Base-by-base conservation (phyloP, 495 filamentous ascomycete species). In the Hypoxylon intermedium region DNA sequence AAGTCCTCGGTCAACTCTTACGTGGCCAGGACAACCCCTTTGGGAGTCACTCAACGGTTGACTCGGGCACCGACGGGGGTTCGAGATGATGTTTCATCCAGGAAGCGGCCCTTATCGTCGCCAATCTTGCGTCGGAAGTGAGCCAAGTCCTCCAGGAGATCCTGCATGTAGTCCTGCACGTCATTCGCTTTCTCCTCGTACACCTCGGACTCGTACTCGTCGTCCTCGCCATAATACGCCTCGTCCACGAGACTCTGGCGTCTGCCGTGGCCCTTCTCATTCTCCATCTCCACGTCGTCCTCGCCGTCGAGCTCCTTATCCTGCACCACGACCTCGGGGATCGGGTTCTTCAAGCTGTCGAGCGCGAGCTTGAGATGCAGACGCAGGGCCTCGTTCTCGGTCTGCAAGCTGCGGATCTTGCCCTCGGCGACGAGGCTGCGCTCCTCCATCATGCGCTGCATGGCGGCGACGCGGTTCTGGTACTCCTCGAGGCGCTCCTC, bases 371-470 rank as follows among this genome's bases (percentile, higher is more conserved):
- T 89, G 40, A 99, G 73, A 69, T 98, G 95, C 58, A 90, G 78
- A 51, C 90, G 80, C 66, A 98, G 75, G 0, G 92, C 88, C 67
- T 97, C 94, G 49, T 95, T 97, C 77, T 98, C 89, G 2, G 85
- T 89, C 70, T 91, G 85, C 34, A 99, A 72, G 36, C 86, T 88
- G 24, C 89, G 82, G 56, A 99, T 96, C 80, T 96, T 96, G 77
- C 86, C 88, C 65, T 99, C 95, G 46, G 88, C 85, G 3, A 97
- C 87, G 72, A 94, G 85, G 34, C 86, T 84, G 26, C 83, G 86
- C 76, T 99, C 94, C 70, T 97, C 93, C 93, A 97, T 96, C 62
- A 93, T 79, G 34, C 91, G 85, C 73, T 97, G 92, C 86, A 99
- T 89, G 40, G 86, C 83, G 24, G 85, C 80, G 5, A 98, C 92